Evolutionary conservation across 495 filamentous ascomycete genomes (phyloP).

Genomic region (Rhizodiscina lignyota): DNA sequence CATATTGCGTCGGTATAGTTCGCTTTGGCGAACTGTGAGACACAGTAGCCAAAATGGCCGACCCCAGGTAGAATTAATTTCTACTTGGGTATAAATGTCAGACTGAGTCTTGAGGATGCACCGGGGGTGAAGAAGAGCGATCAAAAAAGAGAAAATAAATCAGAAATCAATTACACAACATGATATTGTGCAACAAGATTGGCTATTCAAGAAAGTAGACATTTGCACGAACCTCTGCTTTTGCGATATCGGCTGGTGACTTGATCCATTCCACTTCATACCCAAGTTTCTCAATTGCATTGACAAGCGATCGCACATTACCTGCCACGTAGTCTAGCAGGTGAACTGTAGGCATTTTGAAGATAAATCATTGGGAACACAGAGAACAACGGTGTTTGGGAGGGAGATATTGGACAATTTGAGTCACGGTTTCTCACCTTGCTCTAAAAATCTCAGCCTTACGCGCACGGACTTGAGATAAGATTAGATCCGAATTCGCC

Average conservation of each 20-base stretch:
- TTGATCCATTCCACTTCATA: constrained; percentile 89
- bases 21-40: constrained; percentile 59
- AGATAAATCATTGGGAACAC: not conserved
- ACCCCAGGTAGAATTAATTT: constrained; percentile 90
- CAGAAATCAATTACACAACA: too few species aligned
- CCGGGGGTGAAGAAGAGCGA: too few species aligned
- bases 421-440: too few species aligned
- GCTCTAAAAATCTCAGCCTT: too few species aligned
- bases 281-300: constrained; percentile 88
- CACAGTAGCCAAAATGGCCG: constrained; percentile 92
- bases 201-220: not conserved
- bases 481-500: too few species aligned
- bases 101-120: not conserved
- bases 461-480: too few species aligned
- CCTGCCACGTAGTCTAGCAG: constrained; percentile 76
- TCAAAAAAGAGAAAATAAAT: too few species aligned
- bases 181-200: too few species aligned
- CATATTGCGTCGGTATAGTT: constrained; percentile 69
- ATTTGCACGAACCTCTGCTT: constrained; percentile 52
- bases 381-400: not conserved
- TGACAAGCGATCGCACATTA: constrained; percentile 87
- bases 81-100: constrained; percentile 25
- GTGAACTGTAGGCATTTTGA: constrained; percentile 73
- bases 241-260: constrained; percentile 61
- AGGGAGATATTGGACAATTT: too few species aligned